phyloP scores from a whole-genome alignment of 495 filamentous ascomycete genomes.

The Xylaria venustula region DNA sequence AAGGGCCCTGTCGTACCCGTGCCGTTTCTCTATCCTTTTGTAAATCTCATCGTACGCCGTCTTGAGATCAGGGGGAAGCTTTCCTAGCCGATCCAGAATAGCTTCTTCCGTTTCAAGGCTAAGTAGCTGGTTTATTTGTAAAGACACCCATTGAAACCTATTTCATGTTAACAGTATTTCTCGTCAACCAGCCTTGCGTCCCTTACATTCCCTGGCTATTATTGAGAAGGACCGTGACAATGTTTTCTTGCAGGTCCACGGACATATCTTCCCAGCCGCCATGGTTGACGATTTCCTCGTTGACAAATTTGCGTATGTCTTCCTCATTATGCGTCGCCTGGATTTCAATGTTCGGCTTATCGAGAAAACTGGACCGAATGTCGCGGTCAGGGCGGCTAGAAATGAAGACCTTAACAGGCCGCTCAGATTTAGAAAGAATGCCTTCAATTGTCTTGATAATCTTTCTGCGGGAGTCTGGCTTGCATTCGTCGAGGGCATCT shows the following conservation, averaged over 20 bases:
- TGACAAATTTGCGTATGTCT: conserved; percentile 28
- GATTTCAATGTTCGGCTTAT: conserved; percentile 36
- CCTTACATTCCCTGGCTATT: conserved; percentile 12
- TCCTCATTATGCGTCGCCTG: conserved; percentile 27
- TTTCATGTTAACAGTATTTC: too few relatives aligned
- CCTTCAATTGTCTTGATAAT: conserved; percentile 19
- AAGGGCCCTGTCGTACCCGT: neutral
- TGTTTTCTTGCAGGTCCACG: conserved; percentile 8
- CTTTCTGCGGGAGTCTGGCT: conserved; percentile 12
- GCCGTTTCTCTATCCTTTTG: conserved; percentile 17
- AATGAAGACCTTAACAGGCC: conserved; percentile 41
- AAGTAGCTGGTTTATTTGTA: conserved; percentile 35
- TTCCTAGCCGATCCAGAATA: conserved; percentile 27
- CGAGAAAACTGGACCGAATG: conserved; percentile 21
- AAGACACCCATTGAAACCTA: conserved; percentile 35
- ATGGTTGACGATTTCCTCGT: neutral
- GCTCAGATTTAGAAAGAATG: conserved; percentile 25
- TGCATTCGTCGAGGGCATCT: conserved; percentile 31
- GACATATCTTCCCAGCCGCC: neutral
- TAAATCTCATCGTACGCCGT: conserved; percentile 36
- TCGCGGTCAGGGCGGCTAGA: conserved; percentile 40
- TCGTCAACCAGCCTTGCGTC: too few relatives aligned
- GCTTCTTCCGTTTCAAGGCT: conserved; percentile 12
- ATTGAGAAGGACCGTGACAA: conserved; percentile 6
- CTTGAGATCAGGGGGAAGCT: conserved; percentile 29